Conservation (phyloP, 371 early-diverging fungal genomes). For the Syncephalis plumigaleata region DNA sequence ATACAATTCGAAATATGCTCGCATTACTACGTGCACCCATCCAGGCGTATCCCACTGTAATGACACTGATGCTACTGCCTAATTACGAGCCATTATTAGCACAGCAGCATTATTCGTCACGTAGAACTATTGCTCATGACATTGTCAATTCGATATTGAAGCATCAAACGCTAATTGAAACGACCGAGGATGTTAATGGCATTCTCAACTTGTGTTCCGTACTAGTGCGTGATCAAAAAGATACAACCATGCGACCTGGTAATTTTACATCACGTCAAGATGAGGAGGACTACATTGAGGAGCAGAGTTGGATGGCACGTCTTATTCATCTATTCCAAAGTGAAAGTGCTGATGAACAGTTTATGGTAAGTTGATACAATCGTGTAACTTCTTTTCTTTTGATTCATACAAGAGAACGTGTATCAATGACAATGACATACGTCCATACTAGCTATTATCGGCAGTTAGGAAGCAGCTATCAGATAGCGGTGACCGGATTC, state of each 20-base stretch:
- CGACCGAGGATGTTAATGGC: slow-evolving; percentile 63
- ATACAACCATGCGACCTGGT: slow-evolving; percentile 12
- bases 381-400: neutral
- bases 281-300: slow-evolving; percentile 28
- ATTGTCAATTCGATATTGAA: slow-evolving; percentile 45
- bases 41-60: slow-evolving; percentile 41
- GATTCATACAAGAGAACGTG: neutral
- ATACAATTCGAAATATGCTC: slow-evolving; percentile 37
- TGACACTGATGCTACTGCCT: slow-evolving; percentile 33
- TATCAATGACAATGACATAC: no score
- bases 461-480: slow-evolving; percentile 63
- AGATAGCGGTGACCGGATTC: slow-evolving; percentile 68
- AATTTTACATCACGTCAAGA: slow-evolving; percentile 15
- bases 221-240: slow-evolving; percentile 60
- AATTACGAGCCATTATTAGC: slow-evolving; percentile 65
- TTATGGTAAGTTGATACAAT: slow-evolving; percentile 28
- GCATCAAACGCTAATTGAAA: slow-evolving; percentile 41
- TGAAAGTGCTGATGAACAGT: slow-evolving; percentile 50
- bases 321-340: slow-evolving; percentile 62
- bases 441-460: slow-evolving; percentile 34
- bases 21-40: slow-evolving; percentile 53
- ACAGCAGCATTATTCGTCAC: slow-evolving; percentile 57
- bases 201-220: slow-evolving; percentile 64
- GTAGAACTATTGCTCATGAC: slow-evolving; percentile 63
- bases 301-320: slow-evolving; percentile 67